phyloP scores from a whole-genome alignment of 371 early-diverging fungal genomes.

The Aphelidium insulamus region DNA sequence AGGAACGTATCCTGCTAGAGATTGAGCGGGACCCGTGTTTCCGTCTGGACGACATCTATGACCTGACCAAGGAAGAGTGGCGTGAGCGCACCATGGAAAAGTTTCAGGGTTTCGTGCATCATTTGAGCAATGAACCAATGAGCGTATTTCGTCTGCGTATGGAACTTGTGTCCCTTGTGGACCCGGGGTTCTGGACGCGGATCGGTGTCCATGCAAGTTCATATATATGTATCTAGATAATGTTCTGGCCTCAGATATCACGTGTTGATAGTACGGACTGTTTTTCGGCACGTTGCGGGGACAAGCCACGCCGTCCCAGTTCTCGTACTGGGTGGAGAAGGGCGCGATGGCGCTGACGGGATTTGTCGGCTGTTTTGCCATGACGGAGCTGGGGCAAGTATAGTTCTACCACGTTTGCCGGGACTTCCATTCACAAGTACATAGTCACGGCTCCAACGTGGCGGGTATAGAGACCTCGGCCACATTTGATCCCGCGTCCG shows the following conservation, averaged over 20 bases:
- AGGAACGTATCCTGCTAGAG: constrained; percentile 60
- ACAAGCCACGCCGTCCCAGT: constrained; percentile 62
- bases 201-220: constrained; percentile 62
- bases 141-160: constrained; percentile 50
- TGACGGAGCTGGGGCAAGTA: constrained; percentile 64
- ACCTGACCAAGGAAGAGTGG: constrained; percentile 44
- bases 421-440: not conserved
- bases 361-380: constrained; percentile 67
- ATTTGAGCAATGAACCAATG: constrained; percentile 48
- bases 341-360: constrained; percentile 61
- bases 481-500: constrained; percentile 55
- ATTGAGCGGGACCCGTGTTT: constrained; percentile 73
- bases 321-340: constrained; percentile 67
- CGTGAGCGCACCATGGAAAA: constrained; percentile 75
- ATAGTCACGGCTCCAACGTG: constrained; percentile 61
- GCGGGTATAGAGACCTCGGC: constrained; percentile 83
- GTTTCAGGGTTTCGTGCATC: constrained; percentile 45
- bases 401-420: no score
- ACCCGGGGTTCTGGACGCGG: constrained; percentile 78
- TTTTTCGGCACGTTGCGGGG: constrained; percentile 76
- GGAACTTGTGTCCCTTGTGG: constrained; percentile 54
- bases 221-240: not conserved
- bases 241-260: no score
- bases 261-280: constrained; percentile 41
- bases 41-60: constrained; percentile 54